A percentile compares a stretch with the other conserved stretches of the same genome.
Conservation (phyloP, 208 protist genomes). For the Leishmania arabica region DNA sequence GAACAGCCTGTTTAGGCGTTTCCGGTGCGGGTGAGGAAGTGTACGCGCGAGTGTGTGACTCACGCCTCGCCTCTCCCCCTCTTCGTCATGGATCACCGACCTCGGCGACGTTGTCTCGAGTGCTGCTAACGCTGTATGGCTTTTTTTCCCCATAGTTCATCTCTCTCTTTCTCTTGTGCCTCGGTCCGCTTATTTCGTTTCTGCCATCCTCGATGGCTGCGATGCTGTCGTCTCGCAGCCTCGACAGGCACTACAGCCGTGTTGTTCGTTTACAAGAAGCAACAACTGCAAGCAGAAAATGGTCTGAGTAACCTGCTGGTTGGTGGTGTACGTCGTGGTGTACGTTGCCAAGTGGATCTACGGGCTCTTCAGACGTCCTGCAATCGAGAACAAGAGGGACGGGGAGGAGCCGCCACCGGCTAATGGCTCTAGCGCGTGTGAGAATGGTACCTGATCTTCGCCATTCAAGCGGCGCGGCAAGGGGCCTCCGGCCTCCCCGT, state of each 20-base stretch:
- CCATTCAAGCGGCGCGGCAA: slow-evolving; percentile 29
- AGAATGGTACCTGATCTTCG: slow-evolving; percentile 28
- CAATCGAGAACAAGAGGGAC: slow-evolving; percentile 18
- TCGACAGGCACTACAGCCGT: not conserved
- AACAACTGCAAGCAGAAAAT: not conserved
- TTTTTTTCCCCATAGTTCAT: not conserved
- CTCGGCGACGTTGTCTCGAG: not conserved
- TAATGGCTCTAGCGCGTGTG: slow-evolving; percentile 8
- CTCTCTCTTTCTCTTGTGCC: not conserved
- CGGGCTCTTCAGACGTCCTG: slow-evolving; percentile 10
- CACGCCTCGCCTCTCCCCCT: not conserved
- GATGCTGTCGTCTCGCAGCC: not conserved
- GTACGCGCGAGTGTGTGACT: not conserved
- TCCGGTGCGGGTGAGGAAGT: not conserved
- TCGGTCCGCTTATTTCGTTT: not conserved
- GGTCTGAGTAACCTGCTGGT: slow-evolving; percentile 56
- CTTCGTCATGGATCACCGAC: not conserved
- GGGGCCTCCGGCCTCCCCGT: slow-evolving; percentile 18
- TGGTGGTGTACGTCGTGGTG: slow-evolving; percentile 57
- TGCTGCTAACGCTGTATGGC: no score
- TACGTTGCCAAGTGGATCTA: slow-evolving; percentile 43
- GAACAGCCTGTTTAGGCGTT: no score
- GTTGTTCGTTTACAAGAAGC: not conserved
- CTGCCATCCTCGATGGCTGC: not conserved
- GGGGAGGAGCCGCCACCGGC: not conserved